phyloP scores from a whole-genome alignment of 192 early-diverging fungal species.

The Linnemannia hyalina region DNA sequence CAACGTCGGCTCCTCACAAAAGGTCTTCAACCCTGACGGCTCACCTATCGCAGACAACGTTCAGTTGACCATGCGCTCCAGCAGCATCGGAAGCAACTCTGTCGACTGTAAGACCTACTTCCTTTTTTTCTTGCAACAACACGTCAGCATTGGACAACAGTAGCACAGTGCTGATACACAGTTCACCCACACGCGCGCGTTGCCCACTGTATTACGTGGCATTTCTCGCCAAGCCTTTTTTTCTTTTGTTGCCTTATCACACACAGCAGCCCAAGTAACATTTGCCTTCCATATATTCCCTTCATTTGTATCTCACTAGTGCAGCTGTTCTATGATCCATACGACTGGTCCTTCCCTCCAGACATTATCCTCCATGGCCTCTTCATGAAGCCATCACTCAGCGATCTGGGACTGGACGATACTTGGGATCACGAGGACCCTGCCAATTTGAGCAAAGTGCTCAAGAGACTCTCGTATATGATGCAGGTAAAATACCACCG shows the following conservation, averaged over 20 bases:
- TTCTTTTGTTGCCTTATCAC: not conserved
- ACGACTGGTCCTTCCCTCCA: conserved; percentile 51
- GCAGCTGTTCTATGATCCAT: conserved; percentile 47
- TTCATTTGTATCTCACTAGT: conserved; percentile 11
- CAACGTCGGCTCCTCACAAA: conserved; percentile 33
- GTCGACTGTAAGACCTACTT: conserved; percentile 32
- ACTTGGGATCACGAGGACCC: conserved; percentile 45
- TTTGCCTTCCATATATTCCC: not conserved
- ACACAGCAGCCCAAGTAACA: conserved; percentile 1
- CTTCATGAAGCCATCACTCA: conserved; percentile 19
- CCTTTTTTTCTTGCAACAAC: not conserved
- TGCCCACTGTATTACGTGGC: not conserved
- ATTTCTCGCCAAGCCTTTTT: conserved; percentile 1
- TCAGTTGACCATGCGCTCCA: conserved; percentile 38
- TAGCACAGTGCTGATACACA: no score
- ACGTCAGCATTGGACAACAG: no score
- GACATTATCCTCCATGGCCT: conserved; percentile 43
- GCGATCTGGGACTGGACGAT: conserved; percentile 37
- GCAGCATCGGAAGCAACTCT: conserved; percentile 38
- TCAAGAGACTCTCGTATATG: conserved; percentile 36
- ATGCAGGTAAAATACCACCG: conserved; percentile 23
- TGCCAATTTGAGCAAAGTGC: conserved; percentile 33
- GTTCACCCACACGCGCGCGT: no score
- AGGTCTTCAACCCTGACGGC: conserved; percentile 47
- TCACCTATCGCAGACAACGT: conserved; percentile 35